Conservation (phyloP, 148 eudicot species). For the Vaccinium corymbosum region DNA sequence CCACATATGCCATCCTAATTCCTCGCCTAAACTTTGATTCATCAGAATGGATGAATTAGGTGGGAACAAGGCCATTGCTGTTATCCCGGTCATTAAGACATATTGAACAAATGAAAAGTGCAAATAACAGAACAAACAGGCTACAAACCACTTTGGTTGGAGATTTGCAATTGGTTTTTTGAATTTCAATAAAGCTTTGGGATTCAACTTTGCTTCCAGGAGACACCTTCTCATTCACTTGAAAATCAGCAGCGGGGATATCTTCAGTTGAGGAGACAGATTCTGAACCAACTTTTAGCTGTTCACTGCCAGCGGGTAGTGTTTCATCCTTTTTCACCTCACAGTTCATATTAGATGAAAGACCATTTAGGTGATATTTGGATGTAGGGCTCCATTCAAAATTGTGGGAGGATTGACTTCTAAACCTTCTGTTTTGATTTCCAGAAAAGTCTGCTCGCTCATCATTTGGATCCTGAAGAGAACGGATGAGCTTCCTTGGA, state of each 20-base stretch:
- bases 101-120: conserved; percentile 36
- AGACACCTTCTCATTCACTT: conserved; percentile 20
- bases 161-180: conserved; percentile 26
- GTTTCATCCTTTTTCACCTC: conserved; percentile 19
- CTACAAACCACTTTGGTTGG: conserved; percentile 20
- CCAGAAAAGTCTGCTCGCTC: conserved; percentile 33
- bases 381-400: conserved; percentile 41
- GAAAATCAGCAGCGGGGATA: conserved; percentile 19
- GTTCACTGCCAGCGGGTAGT: conserved; percentile 23
- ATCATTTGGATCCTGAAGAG: conserved; percentile 63
- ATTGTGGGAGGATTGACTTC: conserved; percentile 46
- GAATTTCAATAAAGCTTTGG: conserved; percentile 9
- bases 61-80: conserved; percentile 55
- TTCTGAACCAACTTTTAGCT: conserved; percentile 38
- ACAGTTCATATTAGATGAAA: conserved; percentile 17
- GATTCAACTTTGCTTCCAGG: conserved; percentile 23
- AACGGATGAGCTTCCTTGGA: conserved; percentile 70
- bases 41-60: conserved; percentile 36
- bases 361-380: conserved; percentile 32
- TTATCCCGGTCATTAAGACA: conserved; percentile 39
- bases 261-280: conserved; percentile 76
- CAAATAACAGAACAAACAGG: conserved; percentile 33
- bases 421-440: conserved; percentile 32
- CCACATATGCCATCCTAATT: neutral
- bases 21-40: neutral